Conservation (phyloP, 1,284 basidiomycete genomes). For the Puccinia novopanici region DNA sequence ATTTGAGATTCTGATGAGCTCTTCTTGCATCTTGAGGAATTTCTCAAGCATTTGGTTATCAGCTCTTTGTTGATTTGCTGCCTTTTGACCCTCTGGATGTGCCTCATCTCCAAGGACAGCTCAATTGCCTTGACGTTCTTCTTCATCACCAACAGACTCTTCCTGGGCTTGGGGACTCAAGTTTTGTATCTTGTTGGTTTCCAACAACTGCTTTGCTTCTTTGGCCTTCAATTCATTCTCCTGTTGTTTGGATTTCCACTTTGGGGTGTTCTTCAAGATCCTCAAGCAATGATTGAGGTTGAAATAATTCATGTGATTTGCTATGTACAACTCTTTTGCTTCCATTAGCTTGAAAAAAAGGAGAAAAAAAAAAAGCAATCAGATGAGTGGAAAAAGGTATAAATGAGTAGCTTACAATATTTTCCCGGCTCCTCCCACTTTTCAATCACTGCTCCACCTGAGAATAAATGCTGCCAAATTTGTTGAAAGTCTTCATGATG, state of each 20-base stretch:
- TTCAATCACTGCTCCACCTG: too few relatives aligned
- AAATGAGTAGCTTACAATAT: too few relatives aligned
- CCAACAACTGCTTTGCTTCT: neutral
- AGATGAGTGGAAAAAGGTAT: too few relatives aligned
- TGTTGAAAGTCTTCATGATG: too few relatives aligned
- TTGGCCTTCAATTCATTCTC: neutral
- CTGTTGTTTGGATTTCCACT: neutral
- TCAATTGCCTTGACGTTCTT: neutral
- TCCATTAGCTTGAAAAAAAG: neutral
- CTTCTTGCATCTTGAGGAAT: neutral
- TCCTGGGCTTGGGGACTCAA: neutral
- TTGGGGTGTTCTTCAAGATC: conserved; percentile 6
- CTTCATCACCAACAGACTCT: neutral
- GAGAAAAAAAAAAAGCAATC: too few relatives aligned
- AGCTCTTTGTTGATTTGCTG: neutral
- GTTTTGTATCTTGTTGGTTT: neutral
- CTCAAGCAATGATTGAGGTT: neutral
- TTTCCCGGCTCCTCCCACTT: too few relatives aligned
- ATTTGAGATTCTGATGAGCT: neutral
- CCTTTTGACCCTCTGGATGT: neutral
- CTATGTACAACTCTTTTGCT: neutral
- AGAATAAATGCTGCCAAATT: too few relatives aligned
- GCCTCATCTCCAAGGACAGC: neutral
- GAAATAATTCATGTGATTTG: neutral
- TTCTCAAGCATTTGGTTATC: neutral